Conservation (phyloP, 2,329 filamentous ascomycete species). For the Colletotrichum ledebouriae region DNA sequence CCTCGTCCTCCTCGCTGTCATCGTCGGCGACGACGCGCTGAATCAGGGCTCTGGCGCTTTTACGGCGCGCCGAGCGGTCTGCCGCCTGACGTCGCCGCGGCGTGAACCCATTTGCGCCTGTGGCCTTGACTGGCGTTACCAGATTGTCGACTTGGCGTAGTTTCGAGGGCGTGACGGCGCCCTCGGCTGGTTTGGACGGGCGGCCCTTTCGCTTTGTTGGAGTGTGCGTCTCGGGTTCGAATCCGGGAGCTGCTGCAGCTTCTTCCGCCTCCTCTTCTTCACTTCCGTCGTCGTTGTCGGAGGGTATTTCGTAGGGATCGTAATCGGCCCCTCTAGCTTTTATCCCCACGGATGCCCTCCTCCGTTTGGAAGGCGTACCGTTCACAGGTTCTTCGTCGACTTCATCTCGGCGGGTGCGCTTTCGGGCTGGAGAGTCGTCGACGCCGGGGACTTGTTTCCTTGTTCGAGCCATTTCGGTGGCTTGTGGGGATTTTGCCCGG, state of each 20-base stretch:
- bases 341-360: slow-evolving; percentile 44
- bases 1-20: slow-evolving; percentile 79
- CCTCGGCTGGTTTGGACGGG: slow-evolving; percentile 51
- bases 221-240: slow-evolving; percentile 50
- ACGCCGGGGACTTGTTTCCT: neutral
- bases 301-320: slow-evolving; percentile 36
- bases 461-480: slow-evolving; percentile 14
- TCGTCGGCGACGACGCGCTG: slow-evolving; percentile 76
- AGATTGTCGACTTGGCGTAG: slow-evolving; percentile 49
- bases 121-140: slow-evolving; percentile 56
- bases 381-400: slow-evolving; percentile 48
- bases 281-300: slow-evolving; percentile 15
- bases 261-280: slow-evolving; percentile 27
- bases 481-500: neutral
- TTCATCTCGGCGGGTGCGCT: slow-evolving; percentile 46
- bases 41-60: slow-evolving; percentile 83
- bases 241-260: slow-evolving; percentile 12
- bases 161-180: slow-evolving; percentile 55
- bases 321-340: slow-evolving; percentile 47
- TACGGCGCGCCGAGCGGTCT: slow-evolving; percentile 87
- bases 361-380: slow-evolving; percentile 51
- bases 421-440: slow-evolving; percentile 39
- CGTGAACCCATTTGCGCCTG: slow-evolving; percentile 60
- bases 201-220: slow-evolving; percentile 53
- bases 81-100: slow-evolving; percentile 77